These are phyloP conservation scores for Rhinocladiella similis DNA, from an alignment of 2,329 filamentous ascomycete genomes.

Conservation along the genomic window DNA sequence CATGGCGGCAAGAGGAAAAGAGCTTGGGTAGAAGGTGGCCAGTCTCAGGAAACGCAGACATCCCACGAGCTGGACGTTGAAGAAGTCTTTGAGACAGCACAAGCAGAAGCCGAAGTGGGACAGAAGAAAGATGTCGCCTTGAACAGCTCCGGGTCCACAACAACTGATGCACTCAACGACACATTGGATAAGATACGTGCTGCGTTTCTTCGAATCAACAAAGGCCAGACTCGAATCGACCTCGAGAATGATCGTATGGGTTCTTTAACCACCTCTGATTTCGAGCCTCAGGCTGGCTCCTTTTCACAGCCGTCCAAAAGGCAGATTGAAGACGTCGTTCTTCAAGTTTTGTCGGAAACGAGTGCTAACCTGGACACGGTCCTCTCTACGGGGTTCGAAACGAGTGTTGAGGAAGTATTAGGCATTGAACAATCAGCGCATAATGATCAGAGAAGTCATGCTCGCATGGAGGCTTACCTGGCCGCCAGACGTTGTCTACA, in stretches of 20 bases:
- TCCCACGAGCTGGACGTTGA: constrained; percentile 10
- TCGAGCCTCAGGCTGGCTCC: background rate
- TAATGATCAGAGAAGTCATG: constrained; percentile 6
- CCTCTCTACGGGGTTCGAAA: too few species aligned
- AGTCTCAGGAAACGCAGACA: constrained; percentile 14
- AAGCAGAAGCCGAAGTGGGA: background rate
- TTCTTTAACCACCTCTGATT: constrained; percentile 1
- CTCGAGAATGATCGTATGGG: background rate
- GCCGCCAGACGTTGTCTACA: constrained; percentile 22
- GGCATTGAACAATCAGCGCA: background rate
- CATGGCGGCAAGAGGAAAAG: constrained; percentile 29
- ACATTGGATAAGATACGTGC: background rate
- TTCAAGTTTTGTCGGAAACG: background rate
- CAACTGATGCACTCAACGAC: background rate
- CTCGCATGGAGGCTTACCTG: constrained; percentile 22
- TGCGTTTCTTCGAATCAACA: constrained; percentile 1
- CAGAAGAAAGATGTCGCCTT: background rate
- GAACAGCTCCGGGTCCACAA: background rate
- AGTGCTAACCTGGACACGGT: background rate
- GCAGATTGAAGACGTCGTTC: background rate
- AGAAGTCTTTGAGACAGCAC: constrained; percentile 5
- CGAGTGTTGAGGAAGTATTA: background rate
- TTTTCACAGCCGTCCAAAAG: background rate
- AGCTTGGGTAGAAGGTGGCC: constrained; percentile 12
- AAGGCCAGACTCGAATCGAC: background rate